Base-by-base conservation (phyloP, 1,284 basidiomycete genomes). In the Phenoliferia sp. region DNA sequence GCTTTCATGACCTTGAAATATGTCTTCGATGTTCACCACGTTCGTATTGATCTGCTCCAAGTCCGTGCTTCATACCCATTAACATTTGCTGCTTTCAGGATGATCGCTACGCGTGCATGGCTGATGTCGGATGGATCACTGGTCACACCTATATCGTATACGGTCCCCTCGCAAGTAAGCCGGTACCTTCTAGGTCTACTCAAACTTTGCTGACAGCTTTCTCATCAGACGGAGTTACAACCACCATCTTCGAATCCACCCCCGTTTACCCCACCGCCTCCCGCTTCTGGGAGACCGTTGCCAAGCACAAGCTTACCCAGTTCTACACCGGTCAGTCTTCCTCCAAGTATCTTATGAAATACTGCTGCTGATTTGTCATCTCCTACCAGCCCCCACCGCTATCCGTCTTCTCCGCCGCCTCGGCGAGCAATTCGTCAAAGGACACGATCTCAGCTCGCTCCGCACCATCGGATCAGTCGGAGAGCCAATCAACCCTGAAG, bases 41-140 rank as follows among this genome's bases (percentile, higher is more conserved):
- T 89, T 64, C 44, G 62, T 63, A 1, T n/a, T n/a, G 16, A 22
- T 1, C 29, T 39, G 6, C 29, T 33, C n/a, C 5, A 12, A 26
- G 32, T 12, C 50, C 9, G 16, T 19, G 26, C 5, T 54, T 1
- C 2, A 2, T 17, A 16, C 2, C 32, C 3, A 65, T 74, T 67
- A 31, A 73, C 59, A 52, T 12, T 12, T 12, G 39, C 12, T 12
- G 64, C 22, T 48, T 48, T 56, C 26, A 64, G 36, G 76, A 79
- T 39, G 80, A 82, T 71, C 76, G 76, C 74, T 98, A 95, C 79
- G 95, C 90, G 6, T 99, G 96, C 84, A 95, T 98, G 94, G 95
- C 95, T 70, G 95, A 99, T 78, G 86, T 99, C 66, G 95, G 95
- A 76, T 99, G 95, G 95, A 97, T 99, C 81, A 99, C 95, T 4